Conservation (phyloP, 495 filamentous ascomycete genomes). For the Hyaloscypha bicolor region DNA sequence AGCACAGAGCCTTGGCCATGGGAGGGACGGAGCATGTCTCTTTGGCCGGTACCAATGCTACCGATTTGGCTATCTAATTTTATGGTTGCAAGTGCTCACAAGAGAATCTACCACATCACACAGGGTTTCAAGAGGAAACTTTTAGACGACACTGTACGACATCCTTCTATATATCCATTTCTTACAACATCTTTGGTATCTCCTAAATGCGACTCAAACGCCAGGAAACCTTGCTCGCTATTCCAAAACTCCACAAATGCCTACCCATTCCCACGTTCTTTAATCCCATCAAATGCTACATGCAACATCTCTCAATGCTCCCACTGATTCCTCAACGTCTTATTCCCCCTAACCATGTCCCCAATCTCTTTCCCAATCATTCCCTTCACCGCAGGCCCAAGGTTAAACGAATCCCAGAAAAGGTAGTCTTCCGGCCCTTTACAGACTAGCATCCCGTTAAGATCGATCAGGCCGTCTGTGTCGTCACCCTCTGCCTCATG, state of each 20-base stretch:
- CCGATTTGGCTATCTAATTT: no score
- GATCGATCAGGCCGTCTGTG: constrained; percentile 3
- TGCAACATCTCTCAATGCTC: background rate
- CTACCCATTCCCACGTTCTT: background rate
- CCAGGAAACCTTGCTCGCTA: background rate
- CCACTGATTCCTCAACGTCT: constrained; percentile 11
- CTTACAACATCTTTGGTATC: background rate
- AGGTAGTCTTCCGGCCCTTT: constrained; percentile 25
- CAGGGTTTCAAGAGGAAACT: no score
- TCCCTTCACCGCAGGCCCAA: constrained; percentile 19
- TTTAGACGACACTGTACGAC: background rate
- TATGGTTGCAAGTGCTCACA: no score
- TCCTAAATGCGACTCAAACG: background rate
- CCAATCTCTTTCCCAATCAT: constrained; percentile 24
- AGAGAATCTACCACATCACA: no score
- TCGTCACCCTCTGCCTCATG: constrained; percentile 6
- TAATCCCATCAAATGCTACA: background rate
- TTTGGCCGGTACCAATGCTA: no score
- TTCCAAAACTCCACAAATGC: background rate
- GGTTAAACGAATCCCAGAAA: constrained; percentile 30
- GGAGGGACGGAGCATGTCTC: no score
- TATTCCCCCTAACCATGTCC: constrained; percentile 19
- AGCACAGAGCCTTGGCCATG: no score
- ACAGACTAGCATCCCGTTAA: constrained; percentile 24
- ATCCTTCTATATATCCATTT: background rate